Percentiles rank a stretch among this genome's conserved stretches.
Conservation (phyloP, 169 alveolate genomes). For the Babesia gibsoni region DNA sequence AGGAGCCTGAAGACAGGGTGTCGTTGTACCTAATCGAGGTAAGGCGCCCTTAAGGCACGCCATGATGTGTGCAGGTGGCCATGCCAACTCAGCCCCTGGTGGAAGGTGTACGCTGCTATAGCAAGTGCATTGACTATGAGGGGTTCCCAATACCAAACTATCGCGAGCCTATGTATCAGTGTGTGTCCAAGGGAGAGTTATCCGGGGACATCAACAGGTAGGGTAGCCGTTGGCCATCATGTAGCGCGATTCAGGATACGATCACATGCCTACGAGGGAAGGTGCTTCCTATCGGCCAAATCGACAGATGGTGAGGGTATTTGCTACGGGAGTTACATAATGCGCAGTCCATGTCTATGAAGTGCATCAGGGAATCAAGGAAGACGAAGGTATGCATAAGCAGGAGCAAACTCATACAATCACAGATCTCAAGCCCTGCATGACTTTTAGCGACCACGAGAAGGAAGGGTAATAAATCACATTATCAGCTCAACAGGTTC, state of each 20-base stretch:
- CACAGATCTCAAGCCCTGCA: constrained; percentile 37
- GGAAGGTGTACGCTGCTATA: constrained; percentile 48
- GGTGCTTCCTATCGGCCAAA: constrained; percentile 48
- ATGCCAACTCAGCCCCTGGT: constrained; percentile 55
- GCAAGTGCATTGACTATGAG: constrained; percentile 61
- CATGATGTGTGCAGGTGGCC: constrained; percentile 28
- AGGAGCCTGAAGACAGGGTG: constrained; percentile 44
- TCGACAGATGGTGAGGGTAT: constrained; percentile 35
- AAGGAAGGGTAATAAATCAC: constrained; percentile 45
- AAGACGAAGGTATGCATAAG: constrained; percentile 14
- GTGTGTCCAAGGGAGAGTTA: constrained; percentile 35
- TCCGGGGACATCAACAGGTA: constrained; percentile 54
- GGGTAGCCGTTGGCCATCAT: too few relatives aligned
- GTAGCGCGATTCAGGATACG: constrained; percentile 20
- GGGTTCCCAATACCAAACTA: constrained; percentile 61
- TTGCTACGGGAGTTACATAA: neutral
- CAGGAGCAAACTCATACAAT: neutral
- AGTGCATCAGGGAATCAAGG: constrained; percentile 6
- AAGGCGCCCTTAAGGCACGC: neutral
- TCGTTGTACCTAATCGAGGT: constrained; percentile 57
- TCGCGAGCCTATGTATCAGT: constrained; percentile 59
- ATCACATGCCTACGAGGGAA: constrained; percentile 36
- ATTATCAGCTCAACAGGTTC: neutral
- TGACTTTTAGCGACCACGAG: constrained; percentile 30
- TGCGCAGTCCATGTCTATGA: constrained; percentile 37